phyloP scores from a whole-genome alignment of 768 basidiomycete species.

The Hericium alpestre region DNA sequence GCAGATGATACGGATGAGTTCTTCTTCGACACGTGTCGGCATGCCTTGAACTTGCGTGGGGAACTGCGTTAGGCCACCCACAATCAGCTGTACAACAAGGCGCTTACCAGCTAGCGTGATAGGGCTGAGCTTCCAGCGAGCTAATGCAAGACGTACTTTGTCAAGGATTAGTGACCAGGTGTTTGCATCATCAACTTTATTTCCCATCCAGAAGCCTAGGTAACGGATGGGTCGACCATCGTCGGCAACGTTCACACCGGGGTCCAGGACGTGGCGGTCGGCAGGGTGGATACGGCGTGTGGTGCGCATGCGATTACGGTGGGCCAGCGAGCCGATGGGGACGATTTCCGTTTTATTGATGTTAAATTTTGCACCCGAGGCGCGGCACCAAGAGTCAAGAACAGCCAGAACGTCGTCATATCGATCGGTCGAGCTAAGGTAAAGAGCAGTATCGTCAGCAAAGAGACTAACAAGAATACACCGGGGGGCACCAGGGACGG shows the following conservation, averaged over 20 bases:
- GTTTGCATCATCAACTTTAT: too few species aligned
- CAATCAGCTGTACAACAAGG: constrained; percentile 15
- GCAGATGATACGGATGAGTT: background rate
- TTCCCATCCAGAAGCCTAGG: too few species aligned
- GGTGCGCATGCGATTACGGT: background rate
- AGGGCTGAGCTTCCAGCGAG: constrained; percentile 1
- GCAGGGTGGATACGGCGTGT: background rate
- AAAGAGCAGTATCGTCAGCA: background rate
- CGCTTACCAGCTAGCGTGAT: constrained; percentile 8
- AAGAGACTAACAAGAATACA: background rate
- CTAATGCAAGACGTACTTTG: background rate
- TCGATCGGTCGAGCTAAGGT: constrained; percentile 20
- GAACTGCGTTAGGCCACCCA: constrained; percentile 19
- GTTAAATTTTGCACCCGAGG: constrained; percentile 33
- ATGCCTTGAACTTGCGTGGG: constrained; percentile 18
- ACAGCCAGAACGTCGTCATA: constrained; percentile 17
- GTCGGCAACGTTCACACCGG: background rate
- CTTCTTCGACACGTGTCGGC: constrained; percentile 9
- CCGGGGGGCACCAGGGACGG: too few species aligned
- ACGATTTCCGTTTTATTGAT: constrained; percentile 28
- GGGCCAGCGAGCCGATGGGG: constrained; percentile 20
- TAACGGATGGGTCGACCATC: too few species aligned
- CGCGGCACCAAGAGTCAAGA: constrained; percentile 30
- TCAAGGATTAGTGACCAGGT: constrained; percentile 4
- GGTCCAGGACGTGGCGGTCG: too few species aligned